Base-by-base conservation (phyloP, 2,329 filamentous ascomycete genomes). In the Penicillium sp. region DNA sequence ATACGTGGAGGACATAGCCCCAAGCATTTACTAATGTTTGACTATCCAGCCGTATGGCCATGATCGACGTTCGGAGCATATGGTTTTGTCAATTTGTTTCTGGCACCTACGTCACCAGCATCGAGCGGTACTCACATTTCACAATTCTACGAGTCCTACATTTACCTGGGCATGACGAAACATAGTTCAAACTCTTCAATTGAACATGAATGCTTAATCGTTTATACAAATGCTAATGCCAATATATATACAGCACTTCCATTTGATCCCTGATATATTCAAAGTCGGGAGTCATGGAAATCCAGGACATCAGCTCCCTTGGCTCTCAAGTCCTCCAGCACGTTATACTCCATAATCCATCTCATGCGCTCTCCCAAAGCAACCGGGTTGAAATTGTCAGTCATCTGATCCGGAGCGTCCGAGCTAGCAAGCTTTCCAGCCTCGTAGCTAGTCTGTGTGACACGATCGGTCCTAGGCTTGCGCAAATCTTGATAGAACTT, bases 301-400 rank as follows among this genome's bases (percentile, higher is more conserved):
- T 60, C 53, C 49, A 66, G 43, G 38, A 47, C 47, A 12, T 52
- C 54, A 7, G 56, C 62, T 3, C 64, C 63, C 45, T 58, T 60
- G 33, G 7, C 12, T 42, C 57, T 57, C 48, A 71, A 51, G 36
- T 72, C 66, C 13, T 61, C 65, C 39, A 72, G 49, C 8, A 72
- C 57, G 55, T 70, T 65, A 41, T 67, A 70, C 49, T 70, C 69
- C 69, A 70, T 71, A 34, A 70, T 65, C 67, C 69, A 72, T 54
- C 54, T 66, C 69, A 71, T 71, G 2, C 68, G 62, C 54, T 70
- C 68, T 26, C 45, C 52, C 26, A 70, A 38, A 18, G 58, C 56
- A 10, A 57, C 48, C 0, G 68, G 65, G 29, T 65, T 65, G 51
- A 71, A 69, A 8, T 54, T 60, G 12, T 56, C 45, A 29, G 60